Conservation (phyloP, 306 rosid species). For the Trifolium subterraneum region DNA sequence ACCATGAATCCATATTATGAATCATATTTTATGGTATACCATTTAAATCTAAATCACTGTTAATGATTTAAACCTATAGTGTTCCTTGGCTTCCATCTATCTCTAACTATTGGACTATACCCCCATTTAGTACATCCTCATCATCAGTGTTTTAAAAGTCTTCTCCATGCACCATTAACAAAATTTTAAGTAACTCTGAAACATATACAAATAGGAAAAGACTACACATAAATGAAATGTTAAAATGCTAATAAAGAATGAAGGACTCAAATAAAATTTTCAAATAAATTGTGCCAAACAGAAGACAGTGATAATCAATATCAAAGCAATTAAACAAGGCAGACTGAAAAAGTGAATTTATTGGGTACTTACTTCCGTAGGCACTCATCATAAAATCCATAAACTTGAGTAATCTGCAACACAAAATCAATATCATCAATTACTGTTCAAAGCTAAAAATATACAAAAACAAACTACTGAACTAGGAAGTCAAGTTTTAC, state of each 20-base stretch:
- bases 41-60: neutral
- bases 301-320: constrained; percentile 12
- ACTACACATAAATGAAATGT: neutral
- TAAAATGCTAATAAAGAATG: neutral
- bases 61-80: constrained; percentile 5
- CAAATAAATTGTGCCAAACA: neutral
- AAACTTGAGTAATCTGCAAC: constrained; percentile 97
- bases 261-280: neutral
- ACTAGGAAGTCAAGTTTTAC: neutral
- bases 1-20: neutral
- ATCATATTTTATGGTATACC: neutral
- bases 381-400: constrained; percentile 96
- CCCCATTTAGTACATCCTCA: neutral
- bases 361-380: constrained; percentile 79
- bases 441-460: constrained; percentile 17
- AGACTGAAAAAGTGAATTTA: constrained; percentile 29
- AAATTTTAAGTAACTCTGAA: neutral
- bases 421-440: constrained; percentile 42
- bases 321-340: constrained; percentile 8
- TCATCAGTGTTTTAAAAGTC: neutral
- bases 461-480: neutral
- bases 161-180: neutral
- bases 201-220: neutral
- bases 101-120: constrained; percentile 4
- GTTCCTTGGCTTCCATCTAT: neutral